Percentiles rank a stretch among this genome's conserved stretches.
Evolutionary conservation across 371 early-diverging fungal genomes (phyloP).

Genomic region (Actinomortierella ambigua): DNA sequence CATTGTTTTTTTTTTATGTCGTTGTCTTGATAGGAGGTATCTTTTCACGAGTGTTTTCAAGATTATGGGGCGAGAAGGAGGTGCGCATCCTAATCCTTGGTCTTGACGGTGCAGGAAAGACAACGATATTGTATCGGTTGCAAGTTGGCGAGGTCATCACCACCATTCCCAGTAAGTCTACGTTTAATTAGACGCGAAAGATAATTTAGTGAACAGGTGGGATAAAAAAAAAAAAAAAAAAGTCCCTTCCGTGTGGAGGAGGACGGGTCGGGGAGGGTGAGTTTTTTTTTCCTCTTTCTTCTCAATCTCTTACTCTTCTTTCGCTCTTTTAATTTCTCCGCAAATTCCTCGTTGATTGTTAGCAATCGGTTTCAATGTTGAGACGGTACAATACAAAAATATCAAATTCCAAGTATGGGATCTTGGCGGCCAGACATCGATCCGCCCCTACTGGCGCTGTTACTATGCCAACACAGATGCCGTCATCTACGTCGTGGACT

Average conservation of each 20-base stretch:
- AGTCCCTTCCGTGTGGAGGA: neutral
- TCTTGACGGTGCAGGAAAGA: conserved; percentile 98
- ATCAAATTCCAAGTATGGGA: conserved; percentile 98
- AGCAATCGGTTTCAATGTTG: conserved; percentile 89
- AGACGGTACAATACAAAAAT: conserved; percentile 96
- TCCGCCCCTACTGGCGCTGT: conserved; percentile 87
- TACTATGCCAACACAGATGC: conserved; percentile 97
- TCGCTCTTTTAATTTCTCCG: conserved; percentile 4
- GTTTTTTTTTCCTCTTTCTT: conserved; percentile 1
- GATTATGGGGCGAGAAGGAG: conserved; percentile 87
- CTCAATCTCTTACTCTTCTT: conserved; percentile 1
- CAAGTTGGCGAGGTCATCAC: conserved; percentile 93
- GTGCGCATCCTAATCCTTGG: conserved; percentile 98
- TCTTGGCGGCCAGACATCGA: conserved; percentile 82
- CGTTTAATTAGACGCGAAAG: no score
- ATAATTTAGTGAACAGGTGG: neutral
- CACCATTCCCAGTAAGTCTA: conserved; percentile 86
- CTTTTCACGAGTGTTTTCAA: conserved; percentile 64
- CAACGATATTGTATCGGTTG: conserved; percentile 92
- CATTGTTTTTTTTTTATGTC: neutral
- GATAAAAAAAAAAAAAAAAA: conserved; percentile 1
- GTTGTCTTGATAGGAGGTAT: conserved; percentile 54
- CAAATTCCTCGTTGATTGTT: neutral
- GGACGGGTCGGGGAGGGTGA: neutral
- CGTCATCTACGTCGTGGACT: conserved; percentile 97